Conservation (phyloP, 805 yeast genomes). For the Cyberlindnera mycetangii region DNA sequence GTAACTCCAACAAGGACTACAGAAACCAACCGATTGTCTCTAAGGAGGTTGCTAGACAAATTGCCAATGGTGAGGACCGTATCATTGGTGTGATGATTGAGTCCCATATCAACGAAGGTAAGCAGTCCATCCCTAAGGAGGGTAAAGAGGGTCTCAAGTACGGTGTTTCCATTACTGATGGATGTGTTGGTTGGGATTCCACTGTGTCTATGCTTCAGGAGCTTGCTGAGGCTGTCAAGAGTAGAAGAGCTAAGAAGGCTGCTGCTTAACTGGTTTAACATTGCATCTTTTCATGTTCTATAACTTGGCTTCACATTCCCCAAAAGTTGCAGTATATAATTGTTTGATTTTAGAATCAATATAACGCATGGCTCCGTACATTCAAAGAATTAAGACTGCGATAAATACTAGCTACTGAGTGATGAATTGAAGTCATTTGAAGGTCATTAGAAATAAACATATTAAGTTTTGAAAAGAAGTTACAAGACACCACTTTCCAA, state of each 20-base stretch:
- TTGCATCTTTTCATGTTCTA: too few species aligned
- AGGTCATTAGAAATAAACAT: background rate
- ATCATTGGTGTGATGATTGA: constrained; percentile 96
- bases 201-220: constrained; percentile 78
- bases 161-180: constrained; percentile 97
- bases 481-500: background rate
- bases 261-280: background rate
- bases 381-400: too few species aligned
- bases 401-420: background rate
- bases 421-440: background rate
- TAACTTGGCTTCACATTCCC: too few species aligned
- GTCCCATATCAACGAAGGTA: constrained; percentile 87
- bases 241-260: constrained; percentile 56
- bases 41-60: constrained; percentile 74
- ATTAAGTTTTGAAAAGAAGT: background rate
- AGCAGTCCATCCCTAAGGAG: constrained; percentile 79
- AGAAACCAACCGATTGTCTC: constrained; percentile 95
- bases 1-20: constrained; percentile 92
- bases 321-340: too few species aligned
- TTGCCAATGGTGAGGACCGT: constrained; percentile 72
- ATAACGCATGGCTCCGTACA: too few species aligned
- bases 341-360: too few species aligned
- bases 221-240: constrained; percentile 78
- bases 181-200: constrained; percentile 90
- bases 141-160: constrained; percentile 78